These are phyloP conservation scores for Backusella psychrophila DNA, from an alignment of 192 early-diverging fungal genomes.

Conservation along the genomic window DNA sequence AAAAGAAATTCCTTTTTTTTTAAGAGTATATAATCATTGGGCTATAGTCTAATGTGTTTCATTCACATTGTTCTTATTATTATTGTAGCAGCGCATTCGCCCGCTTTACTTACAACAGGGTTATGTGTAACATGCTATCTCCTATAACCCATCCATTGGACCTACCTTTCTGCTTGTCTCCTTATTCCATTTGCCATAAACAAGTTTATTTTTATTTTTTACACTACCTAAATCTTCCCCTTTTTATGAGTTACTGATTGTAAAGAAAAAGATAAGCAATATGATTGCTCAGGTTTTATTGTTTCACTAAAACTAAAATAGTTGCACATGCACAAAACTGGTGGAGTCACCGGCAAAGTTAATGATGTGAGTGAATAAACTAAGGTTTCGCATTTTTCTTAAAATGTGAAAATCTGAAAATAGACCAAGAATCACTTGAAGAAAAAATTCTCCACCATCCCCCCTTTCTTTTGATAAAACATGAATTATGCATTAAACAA, in stretches of 20 bases:
- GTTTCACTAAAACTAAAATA: not conserved
- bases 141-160: not conserved
- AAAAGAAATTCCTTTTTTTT: not conserved
- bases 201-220: not conserved
- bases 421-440: not conserved
- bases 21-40: not conserved
- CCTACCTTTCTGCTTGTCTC: not conserved
- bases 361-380: not conserved
- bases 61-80: not conserved
- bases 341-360: not conserved
- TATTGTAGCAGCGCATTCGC: not conserved
- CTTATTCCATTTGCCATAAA: not conserved
- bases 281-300: not conserved
- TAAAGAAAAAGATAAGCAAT: not conserved
- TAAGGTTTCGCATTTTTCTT: slow-evolving; percentile 7
- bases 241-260: not conserved
- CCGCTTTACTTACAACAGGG: not conserved
- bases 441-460: not conserved
- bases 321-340: not conserved
- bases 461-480: not conserved
- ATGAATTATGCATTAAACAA: not conserved
- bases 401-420: slow-evolving; percentile 1
- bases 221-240: not conserved
- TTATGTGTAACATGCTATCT: not conserved
- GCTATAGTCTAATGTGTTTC: not conserved